phyloP scores from a whole-genome alignment of 2,329 filamentous ascomycete genomes.

The Scleromitrula shiraiana region DNA sequence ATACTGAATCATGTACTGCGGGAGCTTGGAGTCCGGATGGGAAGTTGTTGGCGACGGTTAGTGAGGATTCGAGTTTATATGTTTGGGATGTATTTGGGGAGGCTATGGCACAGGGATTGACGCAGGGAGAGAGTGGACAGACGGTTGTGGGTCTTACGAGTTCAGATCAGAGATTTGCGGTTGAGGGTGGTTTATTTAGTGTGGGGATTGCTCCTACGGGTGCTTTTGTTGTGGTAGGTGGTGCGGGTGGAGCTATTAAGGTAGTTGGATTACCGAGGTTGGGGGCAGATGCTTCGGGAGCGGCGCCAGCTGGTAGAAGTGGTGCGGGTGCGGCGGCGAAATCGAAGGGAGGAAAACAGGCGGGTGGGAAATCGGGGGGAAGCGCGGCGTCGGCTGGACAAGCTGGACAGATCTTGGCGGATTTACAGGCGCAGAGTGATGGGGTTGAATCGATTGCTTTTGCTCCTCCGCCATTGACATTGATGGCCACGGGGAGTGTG shows the following conservation, averaged over 20 bases:
- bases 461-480: slow-evolving; percentile 42
- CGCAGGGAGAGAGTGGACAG: slow-evolving; percentile 46
- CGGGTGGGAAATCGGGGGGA: slow-evolving; percentile 33
- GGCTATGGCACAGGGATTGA: slow-evolving; percentile 42
- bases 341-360: slow-evolving; percentile 25
- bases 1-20: slow-evolving; percentile 78
- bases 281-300: slow-evolving; percentile 21
- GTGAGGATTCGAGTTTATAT: slow-evolving; percentile 80
- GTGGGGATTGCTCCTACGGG: slow-evolving; percentile 76
- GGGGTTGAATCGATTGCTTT: slow-evolving; percentile 73
- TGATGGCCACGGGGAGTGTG: slow-evolving; percentile 59
- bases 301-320: slow-evolving; percentile 21
- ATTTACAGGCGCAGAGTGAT: slow-evolving; percentile 70
- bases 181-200: slow-evolving; percentile 86
- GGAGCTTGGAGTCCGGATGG: slow-evolving; percentile 89
- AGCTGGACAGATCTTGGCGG: slow-evolving; percentile 69
- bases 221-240: slow-evolving; percentile 75
- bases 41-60: slow-evolving; percentile 75
- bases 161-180: slow-evolving; percentile 80
- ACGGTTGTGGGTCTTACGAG: slow-evolving; percentile 70
- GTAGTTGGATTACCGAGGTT: slow-evolving; percentile 73
- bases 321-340: slow-evolving; percentile 22
- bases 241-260: slow-evolving; percentile 77
- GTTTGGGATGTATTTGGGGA: slow-evolving; percentile 62
- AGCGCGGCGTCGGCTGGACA: slow-evolving; percentile 39